A percentile compares a stretch with the other conserved stretches of the same genome.
Conservation (phyloP, 768 basidiomycete genomes). For the Lentinus brumalis region DNA sequence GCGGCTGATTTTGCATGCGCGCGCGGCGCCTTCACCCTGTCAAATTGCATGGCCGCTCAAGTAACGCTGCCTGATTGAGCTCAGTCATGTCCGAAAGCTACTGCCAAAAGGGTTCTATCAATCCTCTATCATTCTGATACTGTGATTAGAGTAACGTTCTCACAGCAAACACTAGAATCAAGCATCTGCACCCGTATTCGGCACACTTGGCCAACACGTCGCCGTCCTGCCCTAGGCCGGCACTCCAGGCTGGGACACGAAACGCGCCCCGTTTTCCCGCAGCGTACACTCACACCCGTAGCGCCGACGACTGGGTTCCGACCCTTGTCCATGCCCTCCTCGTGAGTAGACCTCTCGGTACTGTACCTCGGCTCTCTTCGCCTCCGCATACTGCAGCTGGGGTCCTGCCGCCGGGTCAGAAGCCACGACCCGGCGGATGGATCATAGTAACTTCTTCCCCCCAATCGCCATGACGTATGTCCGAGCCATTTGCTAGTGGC, state of each 20-base stretch:
- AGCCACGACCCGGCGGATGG: neutral
- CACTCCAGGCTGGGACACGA: neutral
- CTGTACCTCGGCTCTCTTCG: neutral
- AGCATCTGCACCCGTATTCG: neutral
- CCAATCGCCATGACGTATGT: neutral
- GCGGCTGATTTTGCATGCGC: neutral
- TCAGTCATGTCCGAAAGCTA: neutral
- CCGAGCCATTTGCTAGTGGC: neutral
- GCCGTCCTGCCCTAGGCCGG: neutral
- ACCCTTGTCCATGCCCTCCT: neutral
- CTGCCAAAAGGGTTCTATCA: neutral
- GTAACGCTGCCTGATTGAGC: neutral
- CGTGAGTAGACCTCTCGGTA: neutral
- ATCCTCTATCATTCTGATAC: neutral
- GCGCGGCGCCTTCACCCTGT: neutral
- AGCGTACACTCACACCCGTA: neutral
- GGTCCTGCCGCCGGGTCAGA: neutral
- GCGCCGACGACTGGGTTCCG: neutral
- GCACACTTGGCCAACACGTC: neutral
- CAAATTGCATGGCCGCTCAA: neutral
- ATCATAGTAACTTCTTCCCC: neutral
- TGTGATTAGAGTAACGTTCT: neutral
- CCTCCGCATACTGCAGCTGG: neutral
- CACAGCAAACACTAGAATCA: neutral
- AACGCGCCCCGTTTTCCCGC: neutral